phyloP scores from a whole-genome alignment of 208 protist genomes.

The Acanthamoeba lenticulata region DNA sequence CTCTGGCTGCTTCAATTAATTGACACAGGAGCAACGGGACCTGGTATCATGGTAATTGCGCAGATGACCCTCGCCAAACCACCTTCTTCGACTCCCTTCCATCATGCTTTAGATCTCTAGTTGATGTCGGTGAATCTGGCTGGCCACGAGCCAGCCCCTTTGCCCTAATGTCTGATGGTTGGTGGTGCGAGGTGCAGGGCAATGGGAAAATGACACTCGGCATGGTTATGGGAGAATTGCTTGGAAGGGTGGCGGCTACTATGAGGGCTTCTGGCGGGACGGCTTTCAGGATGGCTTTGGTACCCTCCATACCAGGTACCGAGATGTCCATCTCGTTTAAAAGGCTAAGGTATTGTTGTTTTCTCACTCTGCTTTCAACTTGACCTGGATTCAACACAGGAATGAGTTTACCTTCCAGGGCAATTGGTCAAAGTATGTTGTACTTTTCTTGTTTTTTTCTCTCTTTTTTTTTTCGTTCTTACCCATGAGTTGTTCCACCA shows the following conservation, averaged over 20 bases:
- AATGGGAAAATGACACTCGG: background rate
- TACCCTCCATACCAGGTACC: background rate
- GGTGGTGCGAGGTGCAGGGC: background rate
- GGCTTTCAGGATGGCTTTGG: background rate
- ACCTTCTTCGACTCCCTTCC: background rate
- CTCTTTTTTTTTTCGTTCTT: background rate
- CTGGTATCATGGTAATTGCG: background rate
- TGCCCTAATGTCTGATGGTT: background rate
- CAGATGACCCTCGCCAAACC: too few species aligned
- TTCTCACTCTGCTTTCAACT: background rate
- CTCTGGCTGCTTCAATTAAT: too few species aligned
- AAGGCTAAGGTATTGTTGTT: too few species aligned
- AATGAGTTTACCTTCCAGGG: background rate
- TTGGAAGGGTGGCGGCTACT: background rate
- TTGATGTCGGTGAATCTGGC: too few species aligned
- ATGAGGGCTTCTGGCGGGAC: background rate
- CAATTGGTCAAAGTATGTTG: background rate
- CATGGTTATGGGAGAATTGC: slow-evolving; percentile 4
- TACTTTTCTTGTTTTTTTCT: background rate
- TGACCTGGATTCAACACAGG: background rate
- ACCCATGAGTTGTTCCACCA: background rate
- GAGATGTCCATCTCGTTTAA: background rate
- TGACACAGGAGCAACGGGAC: background rate
- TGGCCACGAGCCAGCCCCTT: too few species aligned
- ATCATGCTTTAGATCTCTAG: too few species aligned